Conservation (phyloP, 768 basidiomycete genomes). For the Podaxis pistillaris region DNA sequence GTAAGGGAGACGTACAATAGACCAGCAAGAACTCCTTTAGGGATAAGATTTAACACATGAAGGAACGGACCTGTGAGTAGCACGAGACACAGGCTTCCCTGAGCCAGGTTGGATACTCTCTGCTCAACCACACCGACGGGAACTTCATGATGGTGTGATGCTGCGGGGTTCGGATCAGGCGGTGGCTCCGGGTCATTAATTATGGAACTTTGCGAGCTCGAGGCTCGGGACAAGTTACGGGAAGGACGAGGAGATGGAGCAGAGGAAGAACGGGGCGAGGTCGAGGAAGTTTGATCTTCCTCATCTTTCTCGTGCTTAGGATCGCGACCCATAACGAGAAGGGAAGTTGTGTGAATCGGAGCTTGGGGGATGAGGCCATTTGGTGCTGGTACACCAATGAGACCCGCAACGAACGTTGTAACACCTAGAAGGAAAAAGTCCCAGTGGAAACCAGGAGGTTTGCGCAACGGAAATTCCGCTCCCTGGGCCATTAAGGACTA, state of each 20-base stretch:
- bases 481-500: conserved; percentile 92
- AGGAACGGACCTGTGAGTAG: conserved; percentile 82
- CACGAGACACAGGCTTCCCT: conserved; percentile 77
- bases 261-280: conserved; percentile 8
- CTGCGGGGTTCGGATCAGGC: conserved; percentile 20
- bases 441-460: conserved; percentile 84
- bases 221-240: conserved; percentile 10
- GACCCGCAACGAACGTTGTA: conserved; percentile 84
- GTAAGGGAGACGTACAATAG: conserved; percentile 60
- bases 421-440: conserved; percentile 92
- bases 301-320: conserved; percentile 34
- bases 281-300: conserved; percentile 14
- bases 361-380: conserved; percentile 87
- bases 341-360: conserved; percentile 87
- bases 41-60: conserved; percentile 75
- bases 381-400: conserved; percentile 85
- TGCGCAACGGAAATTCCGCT: conserved; percentile 81
- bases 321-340: conserved; percentile 62
- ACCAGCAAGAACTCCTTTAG: conserved; percentile 80
- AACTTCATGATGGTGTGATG: conserved; percentile 38
- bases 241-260: neutral
- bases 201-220: conserved; percentile 2
- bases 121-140: conserved; percentile 86
- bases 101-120: conserved; percentile 86
- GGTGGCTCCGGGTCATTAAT: conserved; percentile 14